Evolutionary conservation across 176 grass and related monocot genomes (phyloP).

Genomic region (Musa schizocarpa): DNA sequence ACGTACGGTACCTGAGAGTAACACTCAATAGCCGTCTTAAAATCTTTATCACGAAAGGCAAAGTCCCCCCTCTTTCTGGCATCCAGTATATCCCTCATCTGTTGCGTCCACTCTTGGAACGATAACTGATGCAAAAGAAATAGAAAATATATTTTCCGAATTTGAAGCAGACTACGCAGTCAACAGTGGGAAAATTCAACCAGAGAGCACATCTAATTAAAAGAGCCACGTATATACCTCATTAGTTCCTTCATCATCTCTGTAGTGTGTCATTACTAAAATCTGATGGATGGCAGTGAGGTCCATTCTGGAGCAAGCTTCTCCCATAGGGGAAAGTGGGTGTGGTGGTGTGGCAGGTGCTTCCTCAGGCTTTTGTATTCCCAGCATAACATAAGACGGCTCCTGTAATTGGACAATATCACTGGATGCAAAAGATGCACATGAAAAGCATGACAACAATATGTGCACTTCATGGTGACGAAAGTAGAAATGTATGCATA

Average conservation of each 20-base stretch:
- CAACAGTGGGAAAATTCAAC: not conserved
- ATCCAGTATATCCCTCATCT: slow-evolving; percentile 96
- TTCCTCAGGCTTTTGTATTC: slow-evolving; percentile 63
- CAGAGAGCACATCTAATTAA: not conserved
- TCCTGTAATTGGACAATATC: slow-evolving; percentile 31
- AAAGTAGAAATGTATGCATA: too few species aligned
- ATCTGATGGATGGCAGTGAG: slow-evolving; percentile 95
- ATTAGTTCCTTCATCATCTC: slow-evolving; percentile 85
- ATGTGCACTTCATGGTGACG: too few species aligned
- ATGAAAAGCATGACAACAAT: not conserved
- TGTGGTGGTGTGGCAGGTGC: slow-evolving; percentile 20
- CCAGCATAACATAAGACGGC: slow-evolving; percentile 81
- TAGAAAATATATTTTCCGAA: not conserved
- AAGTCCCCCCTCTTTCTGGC: slow-evolving; percentile 80
- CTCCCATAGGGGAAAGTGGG: slow-evolving; percentile 69
- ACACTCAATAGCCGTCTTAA: slow-evolving; percentile 74
- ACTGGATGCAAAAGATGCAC: not conserved
- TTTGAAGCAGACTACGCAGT: too few species aligned
- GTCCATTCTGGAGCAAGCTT: slow-evolving; percentile 92
- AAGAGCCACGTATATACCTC: slow-evolving; percentile 38
- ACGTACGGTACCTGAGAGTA: slow-evolving; percentile 57
- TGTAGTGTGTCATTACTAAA: slow-evolving; percentile 65
- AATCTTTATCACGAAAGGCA: slow-evolving; percentile 97
- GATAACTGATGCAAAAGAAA: slow-evolving; percentile 51
- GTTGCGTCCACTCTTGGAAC: slow-evolving; percentile 98